Conservation (phyloP, 2,329 filamentous ascomycete genomes). For the Phyllachora maydis region DNA sequence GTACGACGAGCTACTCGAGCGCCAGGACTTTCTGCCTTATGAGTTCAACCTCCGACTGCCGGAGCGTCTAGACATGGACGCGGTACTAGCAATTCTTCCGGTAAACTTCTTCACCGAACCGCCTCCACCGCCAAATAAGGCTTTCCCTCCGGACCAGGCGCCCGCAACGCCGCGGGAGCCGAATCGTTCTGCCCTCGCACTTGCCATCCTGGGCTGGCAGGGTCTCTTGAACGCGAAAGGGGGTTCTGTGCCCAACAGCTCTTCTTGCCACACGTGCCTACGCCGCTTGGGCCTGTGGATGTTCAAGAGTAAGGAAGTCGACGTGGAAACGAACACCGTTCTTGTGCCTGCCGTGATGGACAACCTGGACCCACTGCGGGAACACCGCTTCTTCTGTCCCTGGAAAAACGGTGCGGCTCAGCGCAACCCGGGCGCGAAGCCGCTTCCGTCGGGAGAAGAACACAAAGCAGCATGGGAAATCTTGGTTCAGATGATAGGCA, state of each 20-base stretch:
- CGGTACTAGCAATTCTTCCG: conserved; percentile 26
- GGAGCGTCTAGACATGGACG: conserved; percentile 26
- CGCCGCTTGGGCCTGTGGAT: conserved; percentile 85
- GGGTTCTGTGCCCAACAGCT: conserved; percentile 46
- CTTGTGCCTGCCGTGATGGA: conserved; percentile 41
- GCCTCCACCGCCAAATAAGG: conserved; percentile 10
- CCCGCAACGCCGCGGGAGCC: conserved; percentile 12
- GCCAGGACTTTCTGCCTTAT: conserved; percentile 36
- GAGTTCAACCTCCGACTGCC: conserved; percentile 39
- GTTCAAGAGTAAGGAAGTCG: conserved; percentile 57
- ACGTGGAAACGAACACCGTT: conserved; percentile 24
- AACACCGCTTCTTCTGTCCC: conserved; percentile 70
- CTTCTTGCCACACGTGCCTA: conserved; percentile 70
- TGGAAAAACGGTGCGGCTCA: conserved; percentile 51
- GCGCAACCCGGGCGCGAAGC: conserved; percentile 18
- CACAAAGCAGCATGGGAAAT: conserved; percentile 32
- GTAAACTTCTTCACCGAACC: conserved; percentile 30
- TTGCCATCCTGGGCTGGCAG: conserved; percentile 62
- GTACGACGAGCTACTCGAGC: conserved; percentile 39
- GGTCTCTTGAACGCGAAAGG: conserved; percentile 33
- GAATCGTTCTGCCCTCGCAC: conserved; percentile 42
- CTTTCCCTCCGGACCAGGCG: conserved; percentile 3
- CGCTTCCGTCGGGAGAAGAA: conserved; percentile 7
- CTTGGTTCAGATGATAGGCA: conserved; percentile 30
- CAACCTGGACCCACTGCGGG: conserved; percentile 44